phyloP scores from a whole-genome alignment of 2,329 filamentous ascomycete genomes.

The Dryadomyces quercus-mongolicae region DNA sequence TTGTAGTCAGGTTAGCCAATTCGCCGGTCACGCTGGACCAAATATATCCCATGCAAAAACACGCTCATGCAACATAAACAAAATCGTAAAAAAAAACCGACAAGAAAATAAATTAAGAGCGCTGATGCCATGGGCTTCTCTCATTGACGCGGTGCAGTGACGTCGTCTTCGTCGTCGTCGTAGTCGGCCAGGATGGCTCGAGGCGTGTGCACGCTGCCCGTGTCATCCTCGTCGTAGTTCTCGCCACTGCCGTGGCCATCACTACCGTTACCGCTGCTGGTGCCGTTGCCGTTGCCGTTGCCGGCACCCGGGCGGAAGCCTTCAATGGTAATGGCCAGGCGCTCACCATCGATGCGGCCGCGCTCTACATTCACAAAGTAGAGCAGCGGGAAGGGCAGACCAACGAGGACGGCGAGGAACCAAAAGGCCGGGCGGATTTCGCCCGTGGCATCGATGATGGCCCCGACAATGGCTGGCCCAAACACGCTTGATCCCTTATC shows the following conservation, averaged over 20 bases:
- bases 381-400: constrained; percentile 73
- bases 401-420: constrained; percentile 79
- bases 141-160: not conserved
- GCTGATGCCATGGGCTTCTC: too few relatives aligned
- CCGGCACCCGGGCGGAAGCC: constrained; percentile 26
- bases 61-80: not conserved
- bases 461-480: constrained; percentile 84
- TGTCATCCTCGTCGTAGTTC: constrained; percentile 20
- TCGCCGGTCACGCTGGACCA: not conserved
- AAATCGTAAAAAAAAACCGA: not conserved
- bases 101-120: not conserved
- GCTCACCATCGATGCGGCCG: constrained; percentile 56
- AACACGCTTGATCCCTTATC: constrained; percentile 94
- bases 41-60: not conserved
- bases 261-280: constrained; percentile 12
- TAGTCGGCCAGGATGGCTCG: not conserved
- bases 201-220: constrained; percentile 11
- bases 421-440: constrained; percentile 81
- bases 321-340: constrained; percentile 48
- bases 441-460: constrained; percentile 75
- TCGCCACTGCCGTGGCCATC: constrained; percentile 13
- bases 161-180: not conserved
- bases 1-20: not conserved
- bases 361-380: constrained; percentile 75
- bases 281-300: constrained; percentile 10